Conservation (phyloP, 257 asterid genomes). For the Solanum acaule region DNA sequence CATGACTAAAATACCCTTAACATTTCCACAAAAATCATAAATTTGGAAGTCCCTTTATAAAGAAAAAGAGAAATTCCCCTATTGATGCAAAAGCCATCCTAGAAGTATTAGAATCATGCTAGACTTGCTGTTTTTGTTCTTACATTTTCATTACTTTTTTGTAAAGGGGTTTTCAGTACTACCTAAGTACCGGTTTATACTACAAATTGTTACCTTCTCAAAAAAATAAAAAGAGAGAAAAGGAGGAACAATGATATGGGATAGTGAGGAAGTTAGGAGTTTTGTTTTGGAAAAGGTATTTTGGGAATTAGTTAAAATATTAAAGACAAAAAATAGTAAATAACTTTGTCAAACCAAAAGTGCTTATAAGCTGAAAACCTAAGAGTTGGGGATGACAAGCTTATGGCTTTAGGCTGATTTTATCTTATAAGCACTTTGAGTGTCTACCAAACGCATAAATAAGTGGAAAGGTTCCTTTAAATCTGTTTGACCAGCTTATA, state of each 20-base stretch:
- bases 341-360: not conserved
- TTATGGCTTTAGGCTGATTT: not conserved
- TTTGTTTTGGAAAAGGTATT: not conserved
- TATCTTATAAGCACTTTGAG: not conserved
- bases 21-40: not conserved
- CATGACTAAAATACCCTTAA: not conserved
- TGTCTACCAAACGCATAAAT: not conserved
- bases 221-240: not conserved
- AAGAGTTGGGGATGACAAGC: not conserved
- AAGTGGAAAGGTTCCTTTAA: not conserved
- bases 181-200: not conserved
- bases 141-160: not conserved
- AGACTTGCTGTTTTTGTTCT: not conserved
- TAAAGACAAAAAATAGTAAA: not conserved
- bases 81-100: not conserved
- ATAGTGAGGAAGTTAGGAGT: not conserved
- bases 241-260: not conserved
- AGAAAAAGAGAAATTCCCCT: not conserved
- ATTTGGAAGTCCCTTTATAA: not conserved
- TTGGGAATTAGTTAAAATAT: not conserved
- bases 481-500: not conserved
- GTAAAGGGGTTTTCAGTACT: not conserved
- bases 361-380: not conserved
- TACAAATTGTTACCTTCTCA: not conserved
- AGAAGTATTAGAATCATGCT: not conserved